phyloP scores from a whole-genome alignment of 768 basidiomycete species.

The Chiua virens region DNA sequence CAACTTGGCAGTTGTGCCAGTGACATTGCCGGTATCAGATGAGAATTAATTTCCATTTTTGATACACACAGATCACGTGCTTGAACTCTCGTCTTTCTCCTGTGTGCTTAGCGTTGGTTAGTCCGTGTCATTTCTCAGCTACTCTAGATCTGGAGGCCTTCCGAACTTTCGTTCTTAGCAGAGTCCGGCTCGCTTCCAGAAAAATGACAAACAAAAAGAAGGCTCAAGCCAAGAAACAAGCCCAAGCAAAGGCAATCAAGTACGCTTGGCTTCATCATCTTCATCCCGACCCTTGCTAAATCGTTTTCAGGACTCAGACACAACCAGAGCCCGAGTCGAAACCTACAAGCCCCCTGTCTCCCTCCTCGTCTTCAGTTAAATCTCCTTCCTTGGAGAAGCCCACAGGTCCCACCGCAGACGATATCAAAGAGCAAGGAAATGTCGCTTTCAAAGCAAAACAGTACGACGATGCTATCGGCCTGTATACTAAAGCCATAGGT shows the following conservation, averaged over 20 bases:
- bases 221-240: slow-evolving; percentile 26
- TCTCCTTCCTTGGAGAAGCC: slow-evolving; percentile 17
- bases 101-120: background rate
- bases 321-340: slow-evolving; percentile 6
- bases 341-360: slow-evolving; percentile 17
- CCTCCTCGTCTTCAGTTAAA: slow-evolving; percentile 9
- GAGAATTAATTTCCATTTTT: slow-evolving; percentile 14
- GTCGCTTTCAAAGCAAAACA: slow-evolving; percentile 64
- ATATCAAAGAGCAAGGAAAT: slow-evolving; percentile 79
- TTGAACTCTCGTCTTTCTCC: too few relatives aligned
- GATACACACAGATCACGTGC: too few relatives aligned
- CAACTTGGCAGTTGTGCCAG: background rate
- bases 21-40: background rate
- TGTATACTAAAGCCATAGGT: slow-evolving; percentile 79
- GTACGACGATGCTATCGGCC: slow-evolving; percentile 68
- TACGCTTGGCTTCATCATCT: slow-evolving; percentile 8
- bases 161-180: background rate
- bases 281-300: slow-evolving; percentile 7
- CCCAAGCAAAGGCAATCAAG: slow-evolving; percentile 26
- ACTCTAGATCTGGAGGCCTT: slow-evolving; percentile 9
- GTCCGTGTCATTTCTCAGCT: background rate
- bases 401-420: slow-evolving; percentile 42
- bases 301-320: slow-evolving; percentile 14
- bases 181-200: background rate
- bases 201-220: slow-evolving; percentile 36